Conservation (phyloP, 257 asterid species). For the Echium plantagineum region DNA sequence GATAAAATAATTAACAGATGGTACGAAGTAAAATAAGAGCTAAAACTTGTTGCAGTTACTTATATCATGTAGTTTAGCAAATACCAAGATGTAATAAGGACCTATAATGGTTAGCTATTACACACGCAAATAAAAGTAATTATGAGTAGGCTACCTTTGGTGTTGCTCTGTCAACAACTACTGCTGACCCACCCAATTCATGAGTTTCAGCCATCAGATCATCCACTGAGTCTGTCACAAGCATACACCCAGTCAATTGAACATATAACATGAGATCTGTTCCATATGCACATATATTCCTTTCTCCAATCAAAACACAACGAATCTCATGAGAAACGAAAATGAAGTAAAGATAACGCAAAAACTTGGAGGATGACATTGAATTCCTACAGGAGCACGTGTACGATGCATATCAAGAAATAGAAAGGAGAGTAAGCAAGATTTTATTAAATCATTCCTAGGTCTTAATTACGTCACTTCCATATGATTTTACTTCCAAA, state of each 20-base stretch:
- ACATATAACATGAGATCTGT: neutral
- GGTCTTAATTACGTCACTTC: neutral
- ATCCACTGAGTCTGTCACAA: constrained; percentile 82
- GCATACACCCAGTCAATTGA: neutral
- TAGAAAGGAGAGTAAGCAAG: neutral
- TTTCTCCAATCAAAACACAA: neutral
- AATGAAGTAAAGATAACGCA: neutral
- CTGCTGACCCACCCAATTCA: constrained; percentile 83
- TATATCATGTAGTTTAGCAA: neutral
- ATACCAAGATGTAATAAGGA: neutral
- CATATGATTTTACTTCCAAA: neutral
- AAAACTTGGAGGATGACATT: neutral
- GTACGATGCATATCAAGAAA: neutral
- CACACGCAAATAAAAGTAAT: neutral
- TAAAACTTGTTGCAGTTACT: neutral
- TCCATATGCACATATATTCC: neutral
- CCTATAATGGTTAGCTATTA: too few species aligned
- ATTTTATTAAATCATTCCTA: neutral
- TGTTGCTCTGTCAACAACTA: constrained; percentile 96
- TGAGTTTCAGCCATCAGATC: constrained; percentile 89
- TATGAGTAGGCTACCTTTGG: constrained; percentile 49
- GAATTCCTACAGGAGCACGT: neutral
- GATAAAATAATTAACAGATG: neutral
- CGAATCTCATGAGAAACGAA: neutral
- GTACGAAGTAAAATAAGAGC: neutral